Evolutionary conservation across 1,284 basidiomycete genomes (phyloP).

Genomic region (Sanghuangporus sanghuang): DNA sequence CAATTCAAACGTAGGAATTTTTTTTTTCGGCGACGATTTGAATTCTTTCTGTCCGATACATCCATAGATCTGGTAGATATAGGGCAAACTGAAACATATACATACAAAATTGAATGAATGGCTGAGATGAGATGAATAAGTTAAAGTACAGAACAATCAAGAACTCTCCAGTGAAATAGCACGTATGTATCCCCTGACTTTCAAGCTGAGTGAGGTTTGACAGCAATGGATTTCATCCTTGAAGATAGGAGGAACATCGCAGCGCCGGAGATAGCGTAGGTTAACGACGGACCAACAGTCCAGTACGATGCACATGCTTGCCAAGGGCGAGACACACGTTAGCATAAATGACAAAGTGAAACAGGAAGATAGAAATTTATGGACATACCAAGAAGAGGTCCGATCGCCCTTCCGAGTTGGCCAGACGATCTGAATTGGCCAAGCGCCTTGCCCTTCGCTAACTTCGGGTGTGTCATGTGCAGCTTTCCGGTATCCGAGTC

Average conservation of each 20-base stretch:
- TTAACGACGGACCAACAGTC: slow-evolving; percentile 76
- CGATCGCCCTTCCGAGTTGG: slow-evolving; percentile 85
- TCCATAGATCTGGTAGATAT: neutral
- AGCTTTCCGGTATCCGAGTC: slow-evolving; percentile 55
- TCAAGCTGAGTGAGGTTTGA: slow-evolving; percentile 30
- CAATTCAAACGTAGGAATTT: no score
- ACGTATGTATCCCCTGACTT: neutral
- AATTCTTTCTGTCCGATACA: neutral
- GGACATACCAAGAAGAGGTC: slow-evolving; percentile 72
- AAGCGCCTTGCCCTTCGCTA: slow-evolving; percentile 80
- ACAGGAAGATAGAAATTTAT: slow-evolving; percentile 12
- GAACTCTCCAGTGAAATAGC: neutral
- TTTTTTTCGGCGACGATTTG: neutral
- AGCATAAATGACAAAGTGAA: slow-evolving; percentile 10
- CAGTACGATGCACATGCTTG: slow-evolving; percentile 81
- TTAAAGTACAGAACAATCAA: neutral
- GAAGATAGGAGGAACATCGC: slow-evolving; percentile 56
- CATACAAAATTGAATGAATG: neutral
- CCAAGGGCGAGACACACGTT: slow-evolving; percentile 11
- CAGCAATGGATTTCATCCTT: slow-evolving; percentile 37
- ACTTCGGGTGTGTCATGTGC: slow-evolving; percentile 49
- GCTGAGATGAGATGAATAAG: neutral
- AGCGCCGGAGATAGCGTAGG: slow-evolving; percentile 62
- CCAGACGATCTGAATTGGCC: slow-evolving; percentile 84
- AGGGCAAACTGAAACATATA: neutral